A percentile compares a stretch with the other conserved stretches of the same genome.
Evolutionary conservation across 345 rosid genomes (phyloP).

Genomic region (Salix udensis): DNA sequence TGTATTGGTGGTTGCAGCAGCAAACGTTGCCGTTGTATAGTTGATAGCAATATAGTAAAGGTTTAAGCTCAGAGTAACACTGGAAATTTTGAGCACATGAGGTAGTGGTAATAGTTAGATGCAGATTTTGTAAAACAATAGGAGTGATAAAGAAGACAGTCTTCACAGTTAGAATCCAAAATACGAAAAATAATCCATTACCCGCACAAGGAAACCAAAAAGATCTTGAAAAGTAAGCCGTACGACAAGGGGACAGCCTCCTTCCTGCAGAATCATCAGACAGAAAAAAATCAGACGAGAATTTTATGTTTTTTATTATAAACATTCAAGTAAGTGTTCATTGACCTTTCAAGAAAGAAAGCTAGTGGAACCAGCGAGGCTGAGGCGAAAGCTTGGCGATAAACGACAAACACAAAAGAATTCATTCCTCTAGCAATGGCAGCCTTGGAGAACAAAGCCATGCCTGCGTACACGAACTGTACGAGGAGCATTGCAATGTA

Average conservation of each 20-base stretch:
- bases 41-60: constrained; percentile 63
- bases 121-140: neutral
- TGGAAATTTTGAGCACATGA: constrained; percentile 17
- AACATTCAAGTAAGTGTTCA: neutral
- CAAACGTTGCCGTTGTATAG: constrained; percentile 75
- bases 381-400: constrained; percentile 76
- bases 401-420: constrained; percentile 69
- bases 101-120: neutral
- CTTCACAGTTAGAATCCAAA: neutral
- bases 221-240: constrained; percentile 42
- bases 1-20: constrained; percentile 75
- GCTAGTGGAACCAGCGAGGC: constrained; percentile 67
- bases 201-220: constrained; percentile 50
- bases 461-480: constrained; percentile 66
- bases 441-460: constrained; percentile 75
- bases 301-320: neutral
- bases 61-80: constrained; percentile 66
- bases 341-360: constrained; percentile 68
- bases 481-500: constrained; percentile 59
- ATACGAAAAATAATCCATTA: constrained; percentile 20
- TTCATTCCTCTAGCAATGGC: constrained; percentile 72
- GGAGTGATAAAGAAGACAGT: neutral
- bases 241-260: constrained; percentile 41
- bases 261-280: constrained; percentile 32
- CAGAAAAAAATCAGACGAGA: neutral